Evolutionary conservation across 202 grass and related monocot species (phyloP).

Genomic region (Panicum hallii): DNA sequence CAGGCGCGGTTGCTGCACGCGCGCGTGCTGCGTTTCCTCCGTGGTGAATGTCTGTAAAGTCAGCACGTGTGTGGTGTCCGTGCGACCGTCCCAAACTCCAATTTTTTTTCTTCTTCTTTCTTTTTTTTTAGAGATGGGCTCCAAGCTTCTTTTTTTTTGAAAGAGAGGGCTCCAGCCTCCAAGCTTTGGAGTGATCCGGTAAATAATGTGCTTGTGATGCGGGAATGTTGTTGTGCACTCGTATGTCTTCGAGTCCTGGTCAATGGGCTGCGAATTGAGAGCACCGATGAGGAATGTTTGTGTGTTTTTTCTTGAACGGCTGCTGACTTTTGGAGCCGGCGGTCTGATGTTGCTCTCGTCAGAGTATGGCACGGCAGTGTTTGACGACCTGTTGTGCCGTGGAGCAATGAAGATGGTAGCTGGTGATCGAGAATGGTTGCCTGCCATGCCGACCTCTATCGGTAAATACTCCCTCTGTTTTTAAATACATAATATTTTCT

Average conservation of each 20-base stretch:
- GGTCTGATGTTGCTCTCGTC: neutral
- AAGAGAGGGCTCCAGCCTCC: too few relatives aligned
- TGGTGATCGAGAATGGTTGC: too few relatives aligned
- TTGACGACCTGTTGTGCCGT: neutral
- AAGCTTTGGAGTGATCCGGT: too few relatives aligned
- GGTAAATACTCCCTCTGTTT: too few relatives aligned
- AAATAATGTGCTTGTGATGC: neutral
- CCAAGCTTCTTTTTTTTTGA: too few relatives aligned
- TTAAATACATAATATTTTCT: too few relatives aligned
- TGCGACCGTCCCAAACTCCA: too few relatives aligned
- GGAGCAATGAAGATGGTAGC: neutral
- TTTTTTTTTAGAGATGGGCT: too few relatives aligned
- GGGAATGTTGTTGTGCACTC: neutral
- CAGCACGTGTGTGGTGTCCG: too few relatives aligned
- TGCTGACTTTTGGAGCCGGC: neutral
- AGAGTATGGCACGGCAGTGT: neutral
- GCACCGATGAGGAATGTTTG: neutral
- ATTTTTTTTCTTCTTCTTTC: too few relatives aligned
- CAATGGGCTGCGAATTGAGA: neutral
- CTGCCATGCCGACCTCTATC: too few relatives aligned
- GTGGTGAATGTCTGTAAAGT: neutral
- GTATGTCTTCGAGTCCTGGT: neutral
- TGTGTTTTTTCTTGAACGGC: neutral
- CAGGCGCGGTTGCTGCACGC: constrained; percentile 45
- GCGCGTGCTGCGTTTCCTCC: constrained; percentile 35